phyloP scores from a whole-genome alignment of 352 stramenopile species.

The Albugo candida region DNA sequence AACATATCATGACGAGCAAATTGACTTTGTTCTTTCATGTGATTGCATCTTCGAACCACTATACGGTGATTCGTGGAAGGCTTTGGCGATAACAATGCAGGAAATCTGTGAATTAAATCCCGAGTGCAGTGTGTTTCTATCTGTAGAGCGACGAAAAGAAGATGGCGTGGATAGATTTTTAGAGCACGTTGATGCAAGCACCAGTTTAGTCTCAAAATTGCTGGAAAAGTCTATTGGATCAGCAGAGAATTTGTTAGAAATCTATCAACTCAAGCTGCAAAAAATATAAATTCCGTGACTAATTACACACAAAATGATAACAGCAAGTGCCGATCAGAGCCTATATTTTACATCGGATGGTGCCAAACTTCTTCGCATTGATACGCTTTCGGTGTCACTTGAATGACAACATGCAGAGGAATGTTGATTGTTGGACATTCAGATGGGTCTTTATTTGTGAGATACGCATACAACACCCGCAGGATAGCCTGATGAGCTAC shows the following conservation, averaged over 20 bases:
- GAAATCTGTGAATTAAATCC: conserved; percentile 35
- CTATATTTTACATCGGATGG: conserved; percentile 38
- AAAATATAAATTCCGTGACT: too few species aligned
- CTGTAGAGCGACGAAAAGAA: conserved; percentile 57
- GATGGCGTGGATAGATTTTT: conserved; percentile 72
- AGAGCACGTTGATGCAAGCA: conserved; percentile 25
- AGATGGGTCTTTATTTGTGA: conserved; percentile 84
- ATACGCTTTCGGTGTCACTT: conserved; percentile 89
- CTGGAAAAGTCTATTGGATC: conserved; percentile 18
- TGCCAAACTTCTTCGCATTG: conserved; percentile 88
- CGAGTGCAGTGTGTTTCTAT: conserved; percentile 39
- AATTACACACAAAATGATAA: neutral
- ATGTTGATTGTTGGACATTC: conserved; percentile 87
- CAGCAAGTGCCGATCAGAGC: neutral
- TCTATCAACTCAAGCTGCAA: conserved; percentile 15
- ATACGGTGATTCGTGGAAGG: conserved; percentile 82
- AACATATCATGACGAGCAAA: conserved; percentile 21
- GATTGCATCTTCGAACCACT: conserved; percentile 91
- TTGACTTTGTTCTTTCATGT: conserved; percentile 87
- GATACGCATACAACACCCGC: conserved; percentile 91
- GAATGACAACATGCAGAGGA: conserved; percentile 88
- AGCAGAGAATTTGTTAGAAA: conserved; percentile 36
- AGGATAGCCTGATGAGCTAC: conserved; percentile 92
- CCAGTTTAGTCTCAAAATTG: conserved; percentile 22
- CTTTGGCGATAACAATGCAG: conserved; percentile 77